A percentile compares a stretch with the other conserved stretches of the same genome.
Conservation (phyloP, 2,329 filamentous ascomycete genomes). For the Neurospora sp. region DNA sequence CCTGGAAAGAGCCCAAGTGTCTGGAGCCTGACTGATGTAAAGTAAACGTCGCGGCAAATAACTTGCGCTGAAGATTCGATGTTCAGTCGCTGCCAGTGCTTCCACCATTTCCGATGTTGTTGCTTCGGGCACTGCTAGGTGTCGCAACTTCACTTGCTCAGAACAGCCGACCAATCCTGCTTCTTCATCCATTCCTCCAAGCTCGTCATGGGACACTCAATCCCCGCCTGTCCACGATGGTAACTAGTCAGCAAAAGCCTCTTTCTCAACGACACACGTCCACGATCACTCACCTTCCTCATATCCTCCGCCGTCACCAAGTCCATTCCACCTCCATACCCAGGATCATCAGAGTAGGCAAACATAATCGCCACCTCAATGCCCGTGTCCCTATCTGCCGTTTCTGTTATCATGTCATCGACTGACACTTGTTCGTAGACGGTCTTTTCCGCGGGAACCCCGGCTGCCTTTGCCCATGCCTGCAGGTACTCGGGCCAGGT, state of each 20-base stretch:
- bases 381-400: slow-evolving; percentile 31
- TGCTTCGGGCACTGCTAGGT: no score
- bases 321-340: slow-evolving; percentile 37
- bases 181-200: slow-evolving; percentile 27
- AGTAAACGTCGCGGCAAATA: no score
- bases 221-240: slow-evolving; percentile 25
- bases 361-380: slow-evolving; percentile 38
- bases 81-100: no score
- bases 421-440: slow-evolving; percentile 30
- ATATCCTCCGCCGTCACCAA: slow-evolving; percentile 35
- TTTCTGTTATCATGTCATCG: slow-evolving; percentile 30
- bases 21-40: no score
- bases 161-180: slow-evolving; percentile 25
- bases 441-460: slow-evolving; percentile 15
- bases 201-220: slow-evolving; percentile 34
- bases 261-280: no score
- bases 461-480: slow-evolving; percentile 30
- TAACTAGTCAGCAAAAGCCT: no score
- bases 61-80: no score
- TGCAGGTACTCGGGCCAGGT: slow-evolving; percentile 37
- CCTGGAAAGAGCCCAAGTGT: no score
- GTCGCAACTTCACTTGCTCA: slow-evolving; percentile 6
- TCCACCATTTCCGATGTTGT: no score
- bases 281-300: slow-evolving; percentile 26
- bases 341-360: slow-evolving; percentile 34